phyloP scores from a whole-genome alignment of 345 rosid genomes.

The Triadica sebifera region DNA sequence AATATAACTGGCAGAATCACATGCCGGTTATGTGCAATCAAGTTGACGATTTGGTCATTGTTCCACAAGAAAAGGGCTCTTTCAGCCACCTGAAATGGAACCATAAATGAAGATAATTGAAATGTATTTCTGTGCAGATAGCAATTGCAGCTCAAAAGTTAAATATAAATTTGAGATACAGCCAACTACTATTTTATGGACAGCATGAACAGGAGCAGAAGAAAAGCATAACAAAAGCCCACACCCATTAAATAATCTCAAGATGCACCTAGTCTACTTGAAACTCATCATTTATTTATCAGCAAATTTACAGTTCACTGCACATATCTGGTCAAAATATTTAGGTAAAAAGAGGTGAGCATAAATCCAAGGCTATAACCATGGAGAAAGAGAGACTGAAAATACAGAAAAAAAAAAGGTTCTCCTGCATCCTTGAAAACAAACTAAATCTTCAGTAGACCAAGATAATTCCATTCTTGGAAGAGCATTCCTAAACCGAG shows the following conservation, averaged over 20 bases:
- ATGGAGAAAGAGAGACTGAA: background rate
- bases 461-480: background rate
- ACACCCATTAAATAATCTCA: background rate
- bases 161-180: background rate
- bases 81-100: conserved; percentile 75
- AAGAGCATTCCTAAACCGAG: background rate
- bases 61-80: conserved; percentile 87
- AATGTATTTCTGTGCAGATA: background rate
- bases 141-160: background rate
- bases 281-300: background rate
- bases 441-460: background rate
- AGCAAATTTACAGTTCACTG: background rate
- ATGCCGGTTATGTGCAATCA: conserved; percentile 66
- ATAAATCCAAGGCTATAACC: background rate
- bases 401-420: background rate
- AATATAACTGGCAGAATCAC: conserved; percentile 63
- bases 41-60: conserved; percentile 79
- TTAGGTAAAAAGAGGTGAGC: background rate
- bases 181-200: background rate
- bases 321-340: background rate
- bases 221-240: background rate
- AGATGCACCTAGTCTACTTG: background rate
- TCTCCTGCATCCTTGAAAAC: background rate
- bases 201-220: background rate
- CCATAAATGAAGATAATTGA: background rate